These are phyloP conservation scores for Thraustochytrium striatum DNA, from an alignment of 352 stramenopile genomes.

Conservation along the genomic window DNA sequence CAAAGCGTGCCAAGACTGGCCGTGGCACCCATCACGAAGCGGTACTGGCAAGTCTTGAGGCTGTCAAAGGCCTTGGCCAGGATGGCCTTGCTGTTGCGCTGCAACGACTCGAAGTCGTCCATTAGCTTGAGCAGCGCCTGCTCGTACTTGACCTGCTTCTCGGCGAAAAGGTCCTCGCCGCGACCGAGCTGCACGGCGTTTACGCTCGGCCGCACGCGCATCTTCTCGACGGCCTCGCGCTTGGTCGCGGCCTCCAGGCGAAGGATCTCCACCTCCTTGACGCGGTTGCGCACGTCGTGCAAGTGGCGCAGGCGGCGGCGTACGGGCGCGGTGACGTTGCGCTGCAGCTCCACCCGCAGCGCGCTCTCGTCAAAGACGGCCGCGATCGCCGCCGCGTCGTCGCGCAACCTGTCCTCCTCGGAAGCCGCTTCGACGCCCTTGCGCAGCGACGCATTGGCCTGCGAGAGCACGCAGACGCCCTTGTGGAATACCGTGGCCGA, in stretches of 20 bases:
- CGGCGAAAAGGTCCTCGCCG: slow-evolving; percentile 16
- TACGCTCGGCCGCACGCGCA: not conserved
- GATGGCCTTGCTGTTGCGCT: slow-evolving; percentile 15
- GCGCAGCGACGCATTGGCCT: not conserved
- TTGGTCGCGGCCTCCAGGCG: not conserved
- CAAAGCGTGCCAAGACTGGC: slow-evolving; percentile 8
- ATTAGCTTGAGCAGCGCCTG: slow-evolving; percentile 1
- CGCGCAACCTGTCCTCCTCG: not conserved
- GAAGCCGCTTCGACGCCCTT: not conserved
- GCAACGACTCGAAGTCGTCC: slow-evolving; percentile 26
- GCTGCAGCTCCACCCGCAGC: slow-evolving; percentile 26
- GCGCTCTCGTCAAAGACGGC: slow-evolving; percentile 4
- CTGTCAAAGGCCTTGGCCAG: slow-evolving; percentile 44
- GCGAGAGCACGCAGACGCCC: slow-evolving; percentile 38
- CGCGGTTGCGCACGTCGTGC: slow-evolving; percentile 20
- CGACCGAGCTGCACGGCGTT: not conserved
- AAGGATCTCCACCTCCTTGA: slow-evolving; percentile 22
- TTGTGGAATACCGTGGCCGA: slow-evolving; percentile 40
- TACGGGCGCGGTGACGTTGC: slow-evolving; percentile 11
- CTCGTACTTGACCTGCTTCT: slow-evolving; percentile 31
- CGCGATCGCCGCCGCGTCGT: slow-evolving; percentile 20
- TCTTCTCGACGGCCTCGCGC: slow-evolving; percentile 13
- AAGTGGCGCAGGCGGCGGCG: slow-evolving; percentile 19
- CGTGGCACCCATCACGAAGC: slow-evolving; percentile 30
- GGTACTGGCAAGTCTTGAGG: slow-evolving; percentile 38